Base-by-base conservation (phyloP, 2,329 filamentous ascomycete species). In the Epichloe elymi region DNA sequence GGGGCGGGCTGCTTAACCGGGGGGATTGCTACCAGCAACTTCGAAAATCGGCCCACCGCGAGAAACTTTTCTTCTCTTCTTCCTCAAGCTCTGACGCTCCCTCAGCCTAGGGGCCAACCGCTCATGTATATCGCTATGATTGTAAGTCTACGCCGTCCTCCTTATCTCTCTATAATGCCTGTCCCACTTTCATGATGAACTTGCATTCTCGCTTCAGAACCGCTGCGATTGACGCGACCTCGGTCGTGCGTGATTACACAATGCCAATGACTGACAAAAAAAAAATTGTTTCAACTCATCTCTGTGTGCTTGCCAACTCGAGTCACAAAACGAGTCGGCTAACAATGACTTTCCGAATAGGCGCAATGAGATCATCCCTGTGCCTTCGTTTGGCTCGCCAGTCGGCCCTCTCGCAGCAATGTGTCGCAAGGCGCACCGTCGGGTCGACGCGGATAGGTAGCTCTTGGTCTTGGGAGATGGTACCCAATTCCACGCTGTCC, bases 181-280 rank as follows among this genome's bases (percentile, higher is more conserved):
- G 30, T 46, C 51, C 39, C 48, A 48, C 44, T 51, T 59, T 53
- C 53, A 67, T 73, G 70, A 73, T 73, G 69, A 71, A 59, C 50
- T 63, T 59, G 66, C 67, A 67, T 64, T 58, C 54, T 68, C 67
- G 67, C 67, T 69, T 71, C 68, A 73, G 70, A 72, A 73, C 70
- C 70, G 70, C 70, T 73, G 70, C 70, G 70, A 69, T 70, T 71
- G 68, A 73, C 66, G 64, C 67, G 64, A 68, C 64, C 65, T 61
- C 64, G 64, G 59, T 67, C 67, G 68, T 67, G 67, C 42, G 56
- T 71, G 70, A 72, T 69, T 63, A 65, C 51, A 70, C 62, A 59
- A 61, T 66, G 68, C 70, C 62, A 63, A 61, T 60, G 37, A 59
- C 69, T 71, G 69, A 71, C 53, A 49, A 36, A 6, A 30, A 26